Evolutionary conservation across 2,329 filamentous ascomycete genomes (phyloP).

Genomic region (Ophiocordyceps robertsii): DNA sequence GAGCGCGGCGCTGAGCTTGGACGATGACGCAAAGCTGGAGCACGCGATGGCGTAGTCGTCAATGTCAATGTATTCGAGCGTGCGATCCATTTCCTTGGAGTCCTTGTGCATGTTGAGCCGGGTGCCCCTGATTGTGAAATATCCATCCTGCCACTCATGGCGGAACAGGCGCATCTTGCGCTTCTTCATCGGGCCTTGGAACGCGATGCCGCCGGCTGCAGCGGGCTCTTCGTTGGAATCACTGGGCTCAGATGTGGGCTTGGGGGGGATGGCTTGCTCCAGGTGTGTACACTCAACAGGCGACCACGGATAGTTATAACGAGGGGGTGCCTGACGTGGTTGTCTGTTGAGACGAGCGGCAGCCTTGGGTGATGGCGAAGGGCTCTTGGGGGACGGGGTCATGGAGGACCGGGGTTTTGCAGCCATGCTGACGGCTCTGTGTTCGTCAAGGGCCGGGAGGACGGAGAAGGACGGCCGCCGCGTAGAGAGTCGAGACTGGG

Average conservation of each 20-base stretch:
- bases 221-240: constrained; percentile 14
- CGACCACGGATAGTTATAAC: constrained; percentile 43
- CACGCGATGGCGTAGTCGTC: constrained; percentile 83
- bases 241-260: constrained; percentile 10
- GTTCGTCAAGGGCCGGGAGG: constrained; percentile 58
- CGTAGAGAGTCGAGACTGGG: constrained; percentile 40
- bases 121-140: constrained; percentile 72
- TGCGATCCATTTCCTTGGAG: constrained; percentile 32
- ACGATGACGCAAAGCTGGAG: constrained; percentile 58
- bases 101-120: constrained; percentile 66
- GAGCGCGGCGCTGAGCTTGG: constrained; percentile 78
- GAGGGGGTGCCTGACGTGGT: constrained; percentile 37
- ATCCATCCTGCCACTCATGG: constrained; percentile 87
- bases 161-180: constrained; percentile 79
- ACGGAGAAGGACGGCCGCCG: constrained; percentile 56
- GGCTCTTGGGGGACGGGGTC: constrained; percentile 10
- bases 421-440: constrained; percentile 30
- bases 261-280: constrained; percentile 30
- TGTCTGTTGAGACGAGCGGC: constrained; percentile 21
- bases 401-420: constrained; percentile 11
- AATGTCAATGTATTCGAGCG: constrained; percentile 71
- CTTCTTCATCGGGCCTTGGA: constrained; percentile 88
- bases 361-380: constrained; percentile 18
- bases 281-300: constrained; percentile 29
- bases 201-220: constrained; percentile 42